Conservation (phyloP, 257 asterid species). For the Oldenlandia corymbosa region DNA sequence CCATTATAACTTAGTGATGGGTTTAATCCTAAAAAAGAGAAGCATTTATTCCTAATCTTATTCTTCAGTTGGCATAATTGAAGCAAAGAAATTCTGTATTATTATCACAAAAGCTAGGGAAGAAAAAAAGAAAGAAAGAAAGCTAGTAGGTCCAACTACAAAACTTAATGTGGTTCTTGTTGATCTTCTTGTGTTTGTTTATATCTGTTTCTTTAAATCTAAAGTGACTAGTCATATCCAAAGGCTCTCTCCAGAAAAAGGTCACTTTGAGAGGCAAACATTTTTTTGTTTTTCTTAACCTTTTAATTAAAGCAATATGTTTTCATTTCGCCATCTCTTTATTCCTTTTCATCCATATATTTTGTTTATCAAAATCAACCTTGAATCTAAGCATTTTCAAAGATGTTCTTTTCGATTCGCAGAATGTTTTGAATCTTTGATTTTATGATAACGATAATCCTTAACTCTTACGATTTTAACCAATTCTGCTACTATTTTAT, state of each 20-base stretch:
- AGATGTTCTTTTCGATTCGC: not conserved
- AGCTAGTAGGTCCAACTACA: slow-evolving; percentile 14
- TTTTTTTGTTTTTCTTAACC: not conserved
- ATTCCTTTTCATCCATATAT: not conserved
- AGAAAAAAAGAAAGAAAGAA: not conserved
- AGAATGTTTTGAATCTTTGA: not conserved
- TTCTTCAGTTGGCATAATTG: not conserved
- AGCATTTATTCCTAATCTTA: not conserved
- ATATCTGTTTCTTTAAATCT: not conserved
- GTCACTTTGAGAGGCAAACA: not conserved
- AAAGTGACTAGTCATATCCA: slow-evolving; percentile 3
- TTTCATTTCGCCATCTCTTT: not conserved
- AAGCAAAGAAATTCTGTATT: not conserved
- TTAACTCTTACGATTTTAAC: no score
- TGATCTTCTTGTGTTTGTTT: not conserved
- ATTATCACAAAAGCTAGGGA: not conserved
- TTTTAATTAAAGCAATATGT: not conserved
- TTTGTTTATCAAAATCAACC: not conserved
- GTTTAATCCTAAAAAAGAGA: not conserved
- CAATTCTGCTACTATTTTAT: no score
- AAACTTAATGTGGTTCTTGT: slow-evolving; percentile 5
- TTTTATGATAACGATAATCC: no score
- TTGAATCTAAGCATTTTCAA: not conserved
- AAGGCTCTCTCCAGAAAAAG: not conserved
- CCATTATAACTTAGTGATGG: not conserved